Evolutionary conservation across 2,329 filamentous ascomycete species (phyloP), one percentile per base, ranked within the genome.

Genomic region (Venturia effusa): DNA sequence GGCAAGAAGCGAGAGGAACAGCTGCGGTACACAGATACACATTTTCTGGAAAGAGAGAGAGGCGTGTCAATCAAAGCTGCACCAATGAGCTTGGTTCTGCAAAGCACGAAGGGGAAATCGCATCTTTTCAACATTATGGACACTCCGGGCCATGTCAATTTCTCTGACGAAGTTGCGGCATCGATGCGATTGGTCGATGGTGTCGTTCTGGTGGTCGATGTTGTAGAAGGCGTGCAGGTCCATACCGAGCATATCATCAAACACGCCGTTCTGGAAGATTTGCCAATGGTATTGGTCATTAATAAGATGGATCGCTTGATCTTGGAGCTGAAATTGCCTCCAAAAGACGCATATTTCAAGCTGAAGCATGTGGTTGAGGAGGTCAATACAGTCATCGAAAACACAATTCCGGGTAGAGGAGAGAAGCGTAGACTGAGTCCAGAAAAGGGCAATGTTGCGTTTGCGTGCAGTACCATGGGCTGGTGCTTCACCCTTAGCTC

Each of bases 271-370:
- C 81, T 96, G 34, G 90, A 97, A 73, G 90, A 92, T 69, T 81
- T 97, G 4, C 93, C 94, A 0, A 78, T 99, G 69, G 94, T 91
- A 0, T 79, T 99, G 66, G 86, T 99, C 64, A 83, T 99, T 77
- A 99, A 97, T 82, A 99, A 99, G 79, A 88, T 99, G 86, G 94
- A 99, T 71, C 87, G 94, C 30, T 79, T 99, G 66, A 96, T 99
- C 67, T 77, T 99, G 57, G 94, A 99, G 77, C 81, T 99, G 61
- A 96, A 96, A 74, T 82, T 99, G 17, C 94, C 94, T 1, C 94
- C 94, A 1, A 90, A 87, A 68, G 94, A 99, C 73, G 94, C 94
- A 15, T 99, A 99, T 78, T 97, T 97, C 82, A 99, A 99, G 81
- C 81, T 99, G 63, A 97, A 97, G 78, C 92, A 97, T 74, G 92